Evolutionary conservation across 768 basidiomycete species (phyloP), one percentile per base, ranked within the genome.

Genomic region (Boletellus emodensis): DNA sequence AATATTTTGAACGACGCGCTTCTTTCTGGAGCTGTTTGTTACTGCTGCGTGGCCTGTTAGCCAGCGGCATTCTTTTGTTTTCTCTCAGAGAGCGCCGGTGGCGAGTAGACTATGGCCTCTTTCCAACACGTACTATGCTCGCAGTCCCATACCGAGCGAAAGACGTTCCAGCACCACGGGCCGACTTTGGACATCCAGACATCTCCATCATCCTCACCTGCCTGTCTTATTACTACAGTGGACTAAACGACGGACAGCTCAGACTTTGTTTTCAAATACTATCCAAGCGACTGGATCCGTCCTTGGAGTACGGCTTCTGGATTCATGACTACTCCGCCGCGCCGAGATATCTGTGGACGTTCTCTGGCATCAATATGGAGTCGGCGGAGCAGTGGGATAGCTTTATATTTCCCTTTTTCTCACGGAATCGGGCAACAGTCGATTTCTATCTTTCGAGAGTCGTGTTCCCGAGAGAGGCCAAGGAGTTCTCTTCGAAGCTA

Each of bases 41-140:
- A 10, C 49, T 69, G 8, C 42, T 71, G 15, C 69, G 70, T 20
- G 69, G 69, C 4, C 55, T 71, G 22, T 34, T 71, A 2, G 57
- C 55, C 12, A 55, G 33, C 22, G 65, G 60, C 2, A 52, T 63
- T n/a, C 53, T 66, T 1, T 17, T 58, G 7, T 55, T 50, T 40
- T 47, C 40, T 32, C 39, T 66, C 9, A 54, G 34, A 22, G 62
- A 66, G 37, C 46, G 55, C 14, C 46, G 64, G 17, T 66, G 60
- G 60, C 40, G 65, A 1, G 64, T 66, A 11, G 58, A 66, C 46
- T 66, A 66, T 44, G 65, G 51, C 22, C 45, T 47, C 32, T 32
- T 14, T 20, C 36, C 33, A 4, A 20, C 26, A 1, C 34, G 44
- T 20, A 54, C 64, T 2, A 48, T 50, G 49, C 52, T 65, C 11